A percentile compares a stretch with the other conserved stretches of the same genome.
Evolutionary conservation across 2,329 filamentous ascomycete species (phyloP).

Genomic region (Parafenestella ontariensis): DNA sequence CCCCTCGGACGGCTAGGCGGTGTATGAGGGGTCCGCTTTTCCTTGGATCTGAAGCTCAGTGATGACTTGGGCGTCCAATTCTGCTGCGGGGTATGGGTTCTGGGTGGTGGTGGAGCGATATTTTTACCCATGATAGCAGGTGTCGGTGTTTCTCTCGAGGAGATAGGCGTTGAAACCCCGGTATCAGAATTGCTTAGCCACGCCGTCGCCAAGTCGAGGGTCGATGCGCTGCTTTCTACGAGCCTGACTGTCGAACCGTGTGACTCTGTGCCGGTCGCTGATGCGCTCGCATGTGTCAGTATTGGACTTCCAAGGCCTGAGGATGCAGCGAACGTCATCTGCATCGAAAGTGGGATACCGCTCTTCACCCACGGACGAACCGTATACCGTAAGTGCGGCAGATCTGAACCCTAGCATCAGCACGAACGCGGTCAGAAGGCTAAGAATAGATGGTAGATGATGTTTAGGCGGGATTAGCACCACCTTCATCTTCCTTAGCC

Average conservation of each 20-base stretch:
- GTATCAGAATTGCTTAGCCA: not conserved
- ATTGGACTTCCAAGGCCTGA: conserved; percentile 8
- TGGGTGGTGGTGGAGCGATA: not conserved
- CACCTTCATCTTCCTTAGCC: conserved; percentile 46
- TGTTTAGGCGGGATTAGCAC: conserved; percentile 42
- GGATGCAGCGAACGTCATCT: conserved; percentile 13
- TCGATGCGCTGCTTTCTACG: conserved; percentile 4
- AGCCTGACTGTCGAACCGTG: conserved; percentile 14
- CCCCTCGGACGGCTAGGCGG: conserved; percentile 26
- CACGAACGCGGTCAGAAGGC: conserved; percentile 18
- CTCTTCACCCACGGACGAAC: conserved; percentile 40
- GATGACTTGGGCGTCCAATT: conserved; percentile 13
- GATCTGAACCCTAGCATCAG: conserved; percentile 32
- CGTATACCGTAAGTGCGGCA: conserved; percentile 26
- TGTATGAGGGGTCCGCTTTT: conserved; percentile 16
- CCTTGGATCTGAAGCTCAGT: conserved; percentile 12
- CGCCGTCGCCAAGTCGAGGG: not conserved
- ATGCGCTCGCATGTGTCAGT: not conserved
- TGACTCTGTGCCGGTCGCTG: not conserved
- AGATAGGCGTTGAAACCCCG: conserved; percentile 1
- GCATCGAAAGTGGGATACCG: conserved; percentile 25
- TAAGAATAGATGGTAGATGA: conserved; percentile 18
- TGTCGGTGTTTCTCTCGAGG: not conserved
- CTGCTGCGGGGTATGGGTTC: conserved; percentile 3
- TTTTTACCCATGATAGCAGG: not conserved